Conservation (phyloP, 305 asterid genomes). For the Ilex paraguariensis region DNA sequence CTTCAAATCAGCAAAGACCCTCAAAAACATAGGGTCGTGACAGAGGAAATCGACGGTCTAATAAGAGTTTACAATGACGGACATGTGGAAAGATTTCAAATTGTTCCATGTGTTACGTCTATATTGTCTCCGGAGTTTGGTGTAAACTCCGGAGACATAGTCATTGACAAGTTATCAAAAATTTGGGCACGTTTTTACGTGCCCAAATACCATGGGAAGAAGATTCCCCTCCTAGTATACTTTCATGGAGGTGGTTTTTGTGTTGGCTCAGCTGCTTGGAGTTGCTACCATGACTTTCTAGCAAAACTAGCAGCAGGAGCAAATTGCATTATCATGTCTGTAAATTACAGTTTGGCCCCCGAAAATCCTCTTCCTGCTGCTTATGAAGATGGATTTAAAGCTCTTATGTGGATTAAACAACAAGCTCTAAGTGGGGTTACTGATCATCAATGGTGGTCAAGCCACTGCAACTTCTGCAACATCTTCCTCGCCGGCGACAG, state of each 20-base stretch:
- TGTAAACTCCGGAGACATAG: constrained; percentile 44
- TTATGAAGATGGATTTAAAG: constrained; percentile 64
- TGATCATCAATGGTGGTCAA: constrained; percentile 29
- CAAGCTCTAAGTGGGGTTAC: constrained; percentile 19
- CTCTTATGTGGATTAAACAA: constrained; percentile 45
- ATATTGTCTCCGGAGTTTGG: constrained; percentile 40
- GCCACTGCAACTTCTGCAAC: constrained; percentile 36
- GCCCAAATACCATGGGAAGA: constrained; percentile 31
- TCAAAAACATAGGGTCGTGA: constrained; percentile 22
- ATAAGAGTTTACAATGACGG: constrained; percentile 67
- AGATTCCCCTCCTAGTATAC: constrained; percentile 50
- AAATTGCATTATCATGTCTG: constrained; percentile 55
- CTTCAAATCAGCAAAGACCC: constrained; percentile 33
- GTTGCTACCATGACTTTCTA: constrained; percentile 70
- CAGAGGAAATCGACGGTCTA: constrained; percentile 61
- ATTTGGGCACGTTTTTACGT: constrained; percentile 68
- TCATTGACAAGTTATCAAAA: constrained; percentile 53
- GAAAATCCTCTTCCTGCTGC: constrained; percentile 82
- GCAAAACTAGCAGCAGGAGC: constrained; percentile 41
- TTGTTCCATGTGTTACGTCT: constrained; percentile 44
- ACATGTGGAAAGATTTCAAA: constrained; percentile 60
- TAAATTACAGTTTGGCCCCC: constrained; percentile 70
- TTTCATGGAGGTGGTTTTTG: constrained; percentile 91
- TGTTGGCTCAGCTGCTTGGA: constrained; percentile 79
- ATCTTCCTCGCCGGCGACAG: constrained; percentile 65